phyloP scores from a whole-genome alignment of 2,329 filamentous ascomycete genomes.

The Fusarium sp. region DNA sequence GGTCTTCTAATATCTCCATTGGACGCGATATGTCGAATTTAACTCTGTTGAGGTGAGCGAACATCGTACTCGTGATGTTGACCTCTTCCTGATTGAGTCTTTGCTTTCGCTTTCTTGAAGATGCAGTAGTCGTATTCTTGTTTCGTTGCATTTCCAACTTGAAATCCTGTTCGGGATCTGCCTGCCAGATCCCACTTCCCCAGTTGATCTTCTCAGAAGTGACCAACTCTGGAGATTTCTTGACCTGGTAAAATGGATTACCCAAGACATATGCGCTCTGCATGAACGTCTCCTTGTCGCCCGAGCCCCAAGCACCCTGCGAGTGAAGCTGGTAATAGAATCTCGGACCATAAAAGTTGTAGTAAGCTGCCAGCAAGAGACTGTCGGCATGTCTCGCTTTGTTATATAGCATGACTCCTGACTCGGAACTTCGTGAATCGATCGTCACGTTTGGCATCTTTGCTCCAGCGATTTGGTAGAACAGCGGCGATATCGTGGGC shows the following conservation, averaged over 20 bases:
- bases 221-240: constrained; percentile 18
- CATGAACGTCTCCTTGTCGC: constrained; percentile 42
- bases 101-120: background rate
- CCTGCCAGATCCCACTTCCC: constrained; percentile 43
- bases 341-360: constrained; percentile 40
- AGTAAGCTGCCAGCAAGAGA: constrained; percentile 38
- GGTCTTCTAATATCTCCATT: constrained; percentile 4
- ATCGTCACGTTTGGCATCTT: constrained; percentile 32
- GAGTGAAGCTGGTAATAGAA: constrained; percentile 45
- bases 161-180: constrained; percentile 42
- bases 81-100: background rate
- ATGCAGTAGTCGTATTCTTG: background rate
- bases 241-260: constrained; percentile 38
- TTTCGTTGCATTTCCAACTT: background rate
- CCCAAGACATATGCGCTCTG: constrained; percentile 36
- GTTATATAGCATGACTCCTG: constrained; percentile 39
- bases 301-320: constrained; percentile 43
- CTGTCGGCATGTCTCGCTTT: constrained; percentile 40
- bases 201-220: constrained; percentile 31
- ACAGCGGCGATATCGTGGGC: constrained; percentile 39
- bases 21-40: constrained; percentile 38
- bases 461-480: constrained; percentile 36
- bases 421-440: constrained; percentile 37
- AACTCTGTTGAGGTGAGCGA: constrained; percentile 42
- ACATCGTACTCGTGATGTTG: constrained; percentile 35